Base-by-base conservation (phyloP, 2,329 filamentous ascomycete species). In the Exophiala xenobiotica region DNA sequence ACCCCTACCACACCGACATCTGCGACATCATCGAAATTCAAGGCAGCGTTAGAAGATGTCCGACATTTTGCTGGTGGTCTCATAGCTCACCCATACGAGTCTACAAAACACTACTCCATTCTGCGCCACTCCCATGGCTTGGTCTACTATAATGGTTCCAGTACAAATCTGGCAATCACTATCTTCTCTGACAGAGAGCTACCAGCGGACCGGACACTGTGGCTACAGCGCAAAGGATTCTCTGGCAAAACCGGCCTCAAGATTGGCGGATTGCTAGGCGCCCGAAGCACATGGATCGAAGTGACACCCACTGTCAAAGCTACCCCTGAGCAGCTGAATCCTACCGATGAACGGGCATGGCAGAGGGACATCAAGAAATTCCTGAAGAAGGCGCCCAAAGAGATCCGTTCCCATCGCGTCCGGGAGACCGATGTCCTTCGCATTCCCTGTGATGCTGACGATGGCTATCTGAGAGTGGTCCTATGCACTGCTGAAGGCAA, bases 401-500 rank as follows among this genome's bases (percentile, higher is more conserved):
- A 74, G 14, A 70, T 72, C 1, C 74, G 76, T 1, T 73, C 68
- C 1, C 83, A 87, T 51, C 48, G 70, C 0, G 67, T 82, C 0
- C 74, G 83, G 1, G 83, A 87, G 65, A 88, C 85, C 0, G 78
- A 79, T 22, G 71, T 88, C 1, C 70, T 87, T 4, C 76, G 84
- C 3, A 82, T 88, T 38, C 85, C 85, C 0, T 79, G 80, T 0
- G 73, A 78, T 0, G 81, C 81, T 0, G 73, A 73, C 0, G 85
- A 88, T 64, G 85, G 85, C 0, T 88, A 88, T 62, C 83, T 87
- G 49, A 80, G 85, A 8, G 70, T 88, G 3, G 78, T 87, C 0
- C 70, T 88, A 6, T 87, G 83, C 54, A 67, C 73, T 0, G 79
- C 74, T 0, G 65, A 69, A 0, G 58, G 49, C 0, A 79, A 78